Conservation (phyloP, 306 rosid genomes). For the Rosa lucieae region DNA sequence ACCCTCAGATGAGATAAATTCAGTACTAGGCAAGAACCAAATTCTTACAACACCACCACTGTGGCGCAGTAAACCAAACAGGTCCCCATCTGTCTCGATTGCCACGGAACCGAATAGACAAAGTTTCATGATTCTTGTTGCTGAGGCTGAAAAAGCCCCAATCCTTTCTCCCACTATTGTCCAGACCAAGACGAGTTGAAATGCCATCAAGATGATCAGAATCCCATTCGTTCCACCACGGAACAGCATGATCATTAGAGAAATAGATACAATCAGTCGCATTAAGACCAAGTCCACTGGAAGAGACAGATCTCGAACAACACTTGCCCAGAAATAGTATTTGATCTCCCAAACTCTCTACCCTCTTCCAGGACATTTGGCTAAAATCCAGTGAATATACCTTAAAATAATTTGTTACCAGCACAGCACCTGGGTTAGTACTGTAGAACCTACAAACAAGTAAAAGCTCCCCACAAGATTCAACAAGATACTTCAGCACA, state of each 20-base stretch:
- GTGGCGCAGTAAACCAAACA: conserved; percentile 58
- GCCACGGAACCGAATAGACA: conserved; percentile 44
- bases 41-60: conserved; percentile 59
- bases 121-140: conserved; percentile 10
- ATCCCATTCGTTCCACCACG: conserved; percentile 82
- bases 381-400: conserved; percentile 37
- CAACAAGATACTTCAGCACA: conserved; percentile 55
- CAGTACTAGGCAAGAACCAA: conserved; percentile 5
- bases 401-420: conserved; percentile 45
- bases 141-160: conserved; percentile 52
- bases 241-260: conserved; percentile 47
- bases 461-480: conserved; percentile 47
- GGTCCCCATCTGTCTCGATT: conserved; percentile 47
- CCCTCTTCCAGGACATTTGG: conserved; percentile 45
- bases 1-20: background rate
- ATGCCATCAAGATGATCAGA: conserved; percentile 44
- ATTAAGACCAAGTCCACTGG: conserved; percentile 43
- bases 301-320: conserved; percentile 46
- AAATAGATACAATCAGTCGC: conserved; percentile 43
- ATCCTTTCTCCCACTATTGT: conserved; percentile 33
- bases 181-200: conserved; percentile 33
- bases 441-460: conserved; percentile 56
- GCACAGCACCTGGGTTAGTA: conserved; percentile 25
- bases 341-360: conserved; percentile 40
- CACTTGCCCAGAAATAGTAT: conserved; percentile 59